Evolutionary conservation across 257 asterid genomes (phyloP).

Genomic region (Solanum pennellii): DNA sequence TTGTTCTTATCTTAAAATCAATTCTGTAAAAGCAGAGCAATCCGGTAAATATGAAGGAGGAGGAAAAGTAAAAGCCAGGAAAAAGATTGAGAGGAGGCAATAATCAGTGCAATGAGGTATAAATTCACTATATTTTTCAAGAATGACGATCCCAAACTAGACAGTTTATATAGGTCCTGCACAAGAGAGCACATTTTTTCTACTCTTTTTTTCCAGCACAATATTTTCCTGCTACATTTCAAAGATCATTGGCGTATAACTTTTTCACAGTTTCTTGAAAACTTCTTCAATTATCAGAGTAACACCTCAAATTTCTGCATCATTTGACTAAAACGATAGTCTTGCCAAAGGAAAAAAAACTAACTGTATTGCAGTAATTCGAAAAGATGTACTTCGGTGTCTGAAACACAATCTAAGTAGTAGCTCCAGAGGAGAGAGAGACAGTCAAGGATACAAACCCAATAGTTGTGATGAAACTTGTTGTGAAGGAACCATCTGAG

Average conservation of each 20-base stretch:
- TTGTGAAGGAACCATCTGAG: conserved; percentile 70
- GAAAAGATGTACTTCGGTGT: background rate
- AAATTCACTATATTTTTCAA: background rate
- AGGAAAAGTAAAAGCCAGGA: background rate
- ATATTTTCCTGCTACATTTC: background rate
- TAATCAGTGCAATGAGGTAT: background rate
- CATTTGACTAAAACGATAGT: background rate
- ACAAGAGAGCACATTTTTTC: background rate
- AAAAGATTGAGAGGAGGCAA: background rate
- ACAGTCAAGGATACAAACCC: conserved; percentile 37
- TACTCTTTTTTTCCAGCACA: background rate
- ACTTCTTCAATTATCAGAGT: background rate
- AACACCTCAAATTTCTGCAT: background rate
- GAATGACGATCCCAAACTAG: background rate
- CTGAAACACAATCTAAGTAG: background rate
- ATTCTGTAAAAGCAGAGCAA: conserved; percentile 25
- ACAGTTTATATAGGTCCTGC: background rate
- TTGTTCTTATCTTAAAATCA: conserved; percentile 79
- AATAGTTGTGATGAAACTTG: conserved; percentile 73
- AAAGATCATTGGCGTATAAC: background rate
- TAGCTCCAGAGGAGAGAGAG: background rate
- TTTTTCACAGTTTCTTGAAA: background rate
- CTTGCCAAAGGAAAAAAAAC: background rate
- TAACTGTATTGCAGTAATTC: background rate
- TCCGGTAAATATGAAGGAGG: background rate